Base-by-base conservation (phyloP, 2,329 filamentous ascomycete genomes). In the Colletotrichum cuscutae region DNA sequence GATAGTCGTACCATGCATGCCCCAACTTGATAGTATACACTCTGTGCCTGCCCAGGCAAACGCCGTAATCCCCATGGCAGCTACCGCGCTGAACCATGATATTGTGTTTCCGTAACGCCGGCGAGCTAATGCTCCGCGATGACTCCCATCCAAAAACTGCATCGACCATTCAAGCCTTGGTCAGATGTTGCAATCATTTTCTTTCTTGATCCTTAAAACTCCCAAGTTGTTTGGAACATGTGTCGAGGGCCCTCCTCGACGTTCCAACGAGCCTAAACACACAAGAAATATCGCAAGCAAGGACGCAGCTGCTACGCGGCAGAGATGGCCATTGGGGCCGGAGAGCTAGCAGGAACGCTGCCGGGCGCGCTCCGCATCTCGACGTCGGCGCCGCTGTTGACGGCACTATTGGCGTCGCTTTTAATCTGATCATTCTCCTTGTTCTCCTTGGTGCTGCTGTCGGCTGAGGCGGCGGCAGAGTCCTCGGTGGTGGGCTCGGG, bases 361-460 rank as follows among this genome's bases (percentile, higher is more conserved):
- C 87, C 83, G 4, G 83, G 79, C 12, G 81, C 81, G 76, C 86
- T 89, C 67, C 81, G 84, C 83, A 89, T 89, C 77, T 91, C 89
- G 30, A 86, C 84, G 56, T 89, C 89, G 62, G 75, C 82, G 56
- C 68, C 65, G 49, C 75, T 71, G 59, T 75, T 68, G 35, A 82
- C 82, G 74, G 83, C 83, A 77, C 82, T 85, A 74, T 83, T 84
- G 75, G 78, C 81, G 67, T 84, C 85, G 78, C 87, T 88, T 80
- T 88, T 88, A 72, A 81, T 80, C 71, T 86, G 85, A 46, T 81
- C 85, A 62, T 93, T 92, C 76, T 90, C 89, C 77, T 90, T 89
- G 79, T 91, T 90, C 80, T 92, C 89, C 80, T 94, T 91, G 78
- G 86, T 89, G 83, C 89, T 91, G 78, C 86, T 83, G 73, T 86